Conservation (phyloP, 352 stramenopile species). For the Phytophthora podocarpi region DNA sequence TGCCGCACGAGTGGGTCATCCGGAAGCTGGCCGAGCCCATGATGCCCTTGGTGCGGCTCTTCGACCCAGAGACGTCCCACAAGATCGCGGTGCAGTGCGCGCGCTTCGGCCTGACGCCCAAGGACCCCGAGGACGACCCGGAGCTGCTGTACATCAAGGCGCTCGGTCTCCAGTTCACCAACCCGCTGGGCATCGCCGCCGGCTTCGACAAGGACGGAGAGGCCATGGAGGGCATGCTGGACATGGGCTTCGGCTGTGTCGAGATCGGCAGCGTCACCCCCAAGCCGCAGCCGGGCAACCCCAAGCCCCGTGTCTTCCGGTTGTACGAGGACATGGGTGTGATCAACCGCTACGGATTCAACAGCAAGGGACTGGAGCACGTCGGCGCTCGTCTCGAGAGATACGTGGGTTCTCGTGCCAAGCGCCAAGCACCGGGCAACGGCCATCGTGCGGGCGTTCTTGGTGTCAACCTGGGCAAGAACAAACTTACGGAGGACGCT, state of each 20-base stretch:
- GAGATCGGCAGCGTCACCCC: conserved; percentile 97
- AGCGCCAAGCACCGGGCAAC: conserved; percentile 24
- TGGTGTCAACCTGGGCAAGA: conserved; percentile 98
- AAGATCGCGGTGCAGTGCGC: conserved; percentile 81
- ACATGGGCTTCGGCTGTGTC: conserved; percentile 95
- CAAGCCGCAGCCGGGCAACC: conserved; percentile 93
- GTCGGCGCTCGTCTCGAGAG: conserved; percentile 74
- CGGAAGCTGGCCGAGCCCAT: conserved; percentile 71
- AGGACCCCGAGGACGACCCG: conserved; percentile 57
- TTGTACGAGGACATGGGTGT: conserved; percentile 93
- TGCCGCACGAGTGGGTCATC: conserved; percentile 80
- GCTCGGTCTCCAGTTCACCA: conserved; percentile 85
- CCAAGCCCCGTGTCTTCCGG: conserved; percentile 96
- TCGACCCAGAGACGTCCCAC: conserved; percentile 90
- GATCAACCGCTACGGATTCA: conserved; percentile 99
- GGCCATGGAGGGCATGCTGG: conserved; percentile 92
- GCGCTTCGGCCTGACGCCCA: conserved; percentile 75
- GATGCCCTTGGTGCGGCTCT: conserved; percentile 79
- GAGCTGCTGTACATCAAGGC: conserved; percentile 56
- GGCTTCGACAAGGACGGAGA: conserved; percentile 98
- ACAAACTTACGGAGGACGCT: conserved; percentile 92
- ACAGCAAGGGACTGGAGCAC: conserved; percentile 90
- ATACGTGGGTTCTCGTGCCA: conserved; percentile 53
- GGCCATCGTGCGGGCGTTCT: conserved; percentile 84
- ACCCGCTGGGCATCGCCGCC: conserved; percentile 95